Evolutionary conservation across 2,329 filamentous ascomycete species (phyloP).

Genomic region (Trichoderma atroviride): DNA sequence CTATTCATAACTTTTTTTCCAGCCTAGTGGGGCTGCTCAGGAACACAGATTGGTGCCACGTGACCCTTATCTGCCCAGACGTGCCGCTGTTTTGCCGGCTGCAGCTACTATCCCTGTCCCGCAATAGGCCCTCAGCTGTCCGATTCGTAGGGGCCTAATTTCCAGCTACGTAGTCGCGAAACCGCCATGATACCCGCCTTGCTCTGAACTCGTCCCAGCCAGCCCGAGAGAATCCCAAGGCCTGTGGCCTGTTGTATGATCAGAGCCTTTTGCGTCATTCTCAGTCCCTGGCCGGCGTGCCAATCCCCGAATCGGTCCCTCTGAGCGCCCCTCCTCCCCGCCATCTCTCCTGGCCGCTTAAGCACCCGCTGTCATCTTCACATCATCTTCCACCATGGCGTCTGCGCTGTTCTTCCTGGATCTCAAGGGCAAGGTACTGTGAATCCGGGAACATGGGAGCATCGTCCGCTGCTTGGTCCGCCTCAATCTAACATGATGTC

Average conservation of each 20-base stretch:
- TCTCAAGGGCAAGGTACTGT: constrained; percentile 92
- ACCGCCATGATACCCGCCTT: constrained; percentile 17
- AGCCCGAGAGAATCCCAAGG: neutral
- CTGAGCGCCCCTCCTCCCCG: constrained; percentile 33
- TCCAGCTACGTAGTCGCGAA: constrained; percentile 23
- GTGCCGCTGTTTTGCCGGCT: constrained; percentile 29
- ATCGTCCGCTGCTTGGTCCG: neutral
- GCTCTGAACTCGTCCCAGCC: constrained; percentile 4
- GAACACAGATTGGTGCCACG: constrained; percentile 25
- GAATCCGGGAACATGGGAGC: neutral
- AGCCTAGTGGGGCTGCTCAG: neutral
- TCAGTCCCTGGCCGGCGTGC: constrained; percentile 32
- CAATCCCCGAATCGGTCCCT: constrained; percentile 29
- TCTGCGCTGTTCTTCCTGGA: constrained; percentile 98
- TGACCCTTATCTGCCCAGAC: neutral
- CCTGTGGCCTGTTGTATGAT: constrained; percentile 13
- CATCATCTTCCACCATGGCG: constrained; percentile 68
- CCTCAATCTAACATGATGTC: neutral
- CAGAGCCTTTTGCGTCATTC: neutral
- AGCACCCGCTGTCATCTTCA: constrained; percentile 29
- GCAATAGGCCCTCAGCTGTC: constrained; percentile 8
- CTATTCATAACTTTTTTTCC: constrained; percentile 3
- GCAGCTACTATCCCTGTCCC: neutral
- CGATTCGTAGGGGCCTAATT: constrained; percentile 18
- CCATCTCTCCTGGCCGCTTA: constrained; percentile 32